These are phyloP conservation scores for Fusarium xyrophilum DNA, from an alignment of 2,329 filamentous ascomycete species.

Conservation along the genomic window DNA sequence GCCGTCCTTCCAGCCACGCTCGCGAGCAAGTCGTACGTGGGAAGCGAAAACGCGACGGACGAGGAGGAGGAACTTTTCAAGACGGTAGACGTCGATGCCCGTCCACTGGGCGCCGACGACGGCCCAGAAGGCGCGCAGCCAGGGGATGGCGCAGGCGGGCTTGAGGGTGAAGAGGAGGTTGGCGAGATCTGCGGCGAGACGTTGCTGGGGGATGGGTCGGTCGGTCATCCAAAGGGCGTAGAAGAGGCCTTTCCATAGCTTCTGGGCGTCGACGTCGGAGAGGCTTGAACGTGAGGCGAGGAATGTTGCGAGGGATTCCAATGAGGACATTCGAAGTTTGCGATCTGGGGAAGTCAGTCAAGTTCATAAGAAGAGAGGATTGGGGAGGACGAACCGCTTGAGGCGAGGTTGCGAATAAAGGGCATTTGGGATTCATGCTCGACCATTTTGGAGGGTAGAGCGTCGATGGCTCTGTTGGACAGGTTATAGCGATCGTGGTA, in stretches of 20 bases:
- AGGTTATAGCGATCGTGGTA: neutral
- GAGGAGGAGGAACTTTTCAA: slow-evolving; percentile 93
- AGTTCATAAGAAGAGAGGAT: neutral
- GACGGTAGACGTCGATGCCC: slow-evolving; percentile 75
- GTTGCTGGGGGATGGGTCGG: slow-evolving; percentile 85
- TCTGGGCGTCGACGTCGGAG: slow-evolving; percentile 74
- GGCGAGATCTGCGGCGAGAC: slow-evolving; percentile 79
- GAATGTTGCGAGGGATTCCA: slow-evolving; percentile 79
- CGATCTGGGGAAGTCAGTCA: slow-evolving; percentile 63
- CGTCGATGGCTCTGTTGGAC: slow-evolving; percentile 1
- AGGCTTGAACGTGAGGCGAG: slow-evolving; percentile 70
- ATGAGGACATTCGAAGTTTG: slow-evolving; percentile 76
- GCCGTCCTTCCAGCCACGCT: slow-evolving; percentile 48
- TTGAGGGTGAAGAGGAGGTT: slow-evolving; percentile 67
- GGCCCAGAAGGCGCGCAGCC: slow-evolving; percentile 73
- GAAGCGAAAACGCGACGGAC: slow-evolving; percentile 79
- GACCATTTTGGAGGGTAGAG: slow-evolving; percentile 33
- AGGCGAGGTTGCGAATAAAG: slow-evolving; percentile 84
- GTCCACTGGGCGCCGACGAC: slow-evolving; percentile 75
- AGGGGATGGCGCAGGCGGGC: slow-evolving; percentile 50
- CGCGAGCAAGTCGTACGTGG: slow-evolving; percentile 60
- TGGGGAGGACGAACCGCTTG: slow-evolving; percentile 72
- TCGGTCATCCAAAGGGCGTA: slow-evolving; percentile 95
- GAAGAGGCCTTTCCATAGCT: slow-evolving; percentile 95
- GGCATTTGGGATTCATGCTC: slow-evolving; percentile 62